phyloP scores from a whole-genome alignment of 306 rosid genomes.

The Begonia loranthoides region DNA sequence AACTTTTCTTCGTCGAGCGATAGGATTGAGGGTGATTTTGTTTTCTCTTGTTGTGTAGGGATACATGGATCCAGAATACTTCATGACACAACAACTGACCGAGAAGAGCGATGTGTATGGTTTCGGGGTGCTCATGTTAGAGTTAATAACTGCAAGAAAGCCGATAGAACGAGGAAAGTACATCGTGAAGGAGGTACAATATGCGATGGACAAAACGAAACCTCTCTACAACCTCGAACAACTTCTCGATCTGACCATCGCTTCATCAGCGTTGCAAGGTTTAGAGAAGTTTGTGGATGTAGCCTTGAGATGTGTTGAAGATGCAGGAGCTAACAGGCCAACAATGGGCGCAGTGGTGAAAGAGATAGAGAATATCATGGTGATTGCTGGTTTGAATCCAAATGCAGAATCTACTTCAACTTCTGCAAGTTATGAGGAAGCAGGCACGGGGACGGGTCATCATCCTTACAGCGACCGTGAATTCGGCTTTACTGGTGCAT shows the following conservation, averaged over 20 bases:
- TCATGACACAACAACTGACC: conserved; percentile 26
- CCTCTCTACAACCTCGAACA: conserved; percentile 21
- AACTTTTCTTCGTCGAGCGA: not conserved
- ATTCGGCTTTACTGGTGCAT: conserved; percentile 29
- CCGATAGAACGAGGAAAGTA: conserved; percentile 59
- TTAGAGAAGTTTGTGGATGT: conserved; percentile 41
- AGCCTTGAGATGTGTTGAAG: conserved; percentile 56
- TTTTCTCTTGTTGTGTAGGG: conserved; percentile 26
- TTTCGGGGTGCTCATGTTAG: conserved; percentile 66
- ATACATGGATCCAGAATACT: conserved; percentile 53
- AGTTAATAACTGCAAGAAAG: conserved; percentile 48
- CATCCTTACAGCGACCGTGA: conserved; percentile 22
- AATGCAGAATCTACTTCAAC: conserved; percentile 34
- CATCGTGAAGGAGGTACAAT: conserved; percentile 50
- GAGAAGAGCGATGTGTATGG: conserved; percentile 82
- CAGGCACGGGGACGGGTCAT: conserved; percentile 2
- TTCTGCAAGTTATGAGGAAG: conserved; percentile 25
- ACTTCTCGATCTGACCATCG: conserved; percentile 36
- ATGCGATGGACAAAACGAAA: conserved; percentile 40
- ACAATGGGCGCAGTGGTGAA: conserved; percentile 60
- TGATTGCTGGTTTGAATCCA: conserved; percentile 33
- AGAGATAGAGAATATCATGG: conserved; percentile 42
- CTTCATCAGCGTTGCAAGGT: conserved; percentile 24
- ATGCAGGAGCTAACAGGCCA: conserved; percentile 45
- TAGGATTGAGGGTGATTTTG: conserved; percentile 1